phyloP scores from a whole-genome alignment of 2,329 filamentous ascomycete genomes.

The Fonsecaea pedrosoi region DNA sequence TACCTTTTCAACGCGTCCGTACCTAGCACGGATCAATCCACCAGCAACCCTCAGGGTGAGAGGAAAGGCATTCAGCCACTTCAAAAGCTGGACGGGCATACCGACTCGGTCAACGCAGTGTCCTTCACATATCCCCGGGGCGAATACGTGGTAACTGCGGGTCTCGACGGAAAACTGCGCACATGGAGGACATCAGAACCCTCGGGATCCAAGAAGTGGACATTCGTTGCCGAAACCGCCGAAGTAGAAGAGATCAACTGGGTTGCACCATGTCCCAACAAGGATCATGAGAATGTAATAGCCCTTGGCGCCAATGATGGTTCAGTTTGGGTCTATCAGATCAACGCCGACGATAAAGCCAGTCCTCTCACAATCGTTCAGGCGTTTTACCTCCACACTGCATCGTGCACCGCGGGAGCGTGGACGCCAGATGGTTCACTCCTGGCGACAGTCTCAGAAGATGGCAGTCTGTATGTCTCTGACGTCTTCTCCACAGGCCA shows the following conservation, averaged over 20 bases:
- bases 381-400: conserved; percentile 90
- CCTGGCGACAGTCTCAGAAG: conserved; percentile 86
- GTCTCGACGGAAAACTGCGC: conserved; percentile 82
- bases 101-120: conserved; percentile 86
- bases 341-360: conserved; percentile 69
- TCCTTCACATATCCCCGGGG: conserved; percentile 83
- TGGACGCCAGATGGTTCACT: conserved; percentile 90
- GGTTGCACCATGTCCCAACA: conserved; percentile 76
- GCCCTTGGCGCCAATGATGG: conserved; percentile 90
- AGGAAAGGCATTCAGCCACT: conserved; percentile 68
- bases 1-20: conserved; percentile 80
- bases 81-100: conserved; percentile 84
- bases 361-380: conserved; percentile 80
- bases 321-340: conserved; percentile 93
- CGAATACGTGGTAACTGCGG: conserved; percentile 83
- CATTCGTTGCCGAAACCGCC: conserved; percentile 76
- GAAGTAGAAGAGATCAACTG: conserved; percentile 97
- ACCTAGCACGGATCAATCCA: conserved; percentile 69
- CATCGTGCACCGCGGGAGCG: conserved; percentile 81
- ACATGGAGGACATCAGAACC: conserved; percentile 66
- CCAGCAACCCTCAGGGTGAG: conserved; percentile 65
- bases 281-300: conserved; percentile 76
- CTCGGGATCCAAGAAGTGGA: conserved; percentile 60
- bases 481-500: conserved; percentile 76
- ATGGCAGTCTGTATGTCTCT: conserved; percentile 88